Conservation (phyloP, 2,329 filamentous ascomycete genomes). For the Cladobotryum protrusum region DNA sequence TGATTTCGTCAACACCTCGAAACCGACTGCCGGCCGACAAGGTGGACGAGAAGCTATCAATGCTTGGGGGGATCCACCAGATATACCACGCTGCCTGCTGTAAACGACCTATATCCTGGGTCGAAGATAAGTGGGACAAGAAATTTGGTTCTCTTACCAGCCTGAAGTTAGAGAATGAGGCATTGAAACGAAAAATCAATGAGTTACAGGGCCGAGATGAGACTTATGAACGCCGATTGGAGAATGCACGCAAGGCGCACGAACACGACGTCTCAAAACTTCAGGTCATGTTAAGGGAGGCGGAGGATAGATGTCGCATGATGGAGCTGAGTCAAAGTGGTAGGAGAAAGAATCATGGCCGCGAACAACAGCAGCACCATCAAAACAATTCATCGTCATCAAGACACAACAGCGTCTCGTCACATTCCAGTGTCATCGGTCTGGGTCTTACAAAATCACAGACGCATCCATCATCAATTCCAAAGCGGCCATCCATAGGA, state of each 20-base stretch:
- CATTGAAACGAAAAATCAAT: slow-evolving; percentile 27
- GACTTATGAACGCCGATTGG: slow-evolving; percentile 33
- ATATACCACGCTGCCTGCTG: slow-evolving; percentile 42
- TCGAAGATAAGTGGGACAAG: slow-evolving; percentile 32
- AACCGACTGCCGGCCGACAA: slow-evolving; percentile 29
- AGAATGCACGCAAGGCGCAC: slow-evolving; percentile 30
- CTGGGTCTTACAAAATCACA: slow-evolving; percentile 18
- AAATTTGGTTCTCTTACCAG: slow-evolving; percentile 22
- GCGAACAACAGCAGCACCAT: slow-evolving; percentile 9
- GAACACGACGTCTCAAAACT: slow-evolving; percentile 27
- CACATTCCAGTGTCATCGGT: slow-evolving; percentile 11
- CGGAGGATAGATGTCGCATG: slow-evolving; percentile 25
- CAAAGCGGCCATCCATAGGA: slow-evolving; percentile 10
- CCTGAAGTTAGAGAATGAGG: slow-evolving; percentile 28
- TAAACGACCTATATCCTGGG: slow-evolving; percentile 32
- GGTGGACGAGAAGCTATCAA: slow-evolving; percentile 35
- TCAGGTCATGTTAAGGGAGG: slow-evolving; percentile 29
- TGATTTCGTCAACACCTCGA: slow-evolving; percentile 28
- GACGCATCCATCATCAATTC: slow-evolving; percentile 20
- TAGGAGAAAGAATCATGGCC: slow-evolving; percentile 17
- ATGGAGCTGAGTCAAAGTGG: slow-evolving; percentile 23
- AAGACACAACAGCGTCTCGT: slow-evolving; percentile 14
- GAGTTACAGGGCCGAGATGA: slow-evolving; percentile 34
- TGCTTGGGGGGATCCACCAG: slow-evolving; percentile 41
- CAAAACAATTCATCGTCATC: slow-evolving; percentile 10